A percentile compares a stretch with the other conserved stretches of the same genome.
Evolutionary conservation across 1,284 basidiomycete species (phyloP).

Genomic region (Chiua sp.): DNA sequence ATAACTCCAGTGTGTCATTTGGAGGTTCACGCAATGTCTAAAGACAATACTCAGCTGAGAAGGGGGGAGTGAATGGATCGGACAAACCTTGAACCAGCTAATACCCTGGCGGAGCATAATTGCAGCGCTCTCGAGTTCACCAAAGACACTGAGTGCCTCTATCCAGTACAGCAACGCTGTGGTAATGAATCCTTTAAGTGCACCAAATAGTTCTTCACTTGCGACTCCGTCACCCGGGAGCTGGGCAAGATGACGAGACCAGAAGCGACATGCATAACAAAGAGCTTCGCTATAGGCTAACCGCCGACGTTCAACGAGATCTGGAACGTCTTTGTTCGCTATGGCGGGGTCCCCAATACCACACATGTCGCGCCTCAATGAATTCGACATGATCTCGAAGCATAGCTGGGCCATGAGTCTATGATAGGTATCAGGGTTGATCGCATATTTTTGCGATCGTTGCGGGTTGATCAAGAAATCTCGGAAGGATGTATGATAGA

Average conservation of each 20-base stretch:
- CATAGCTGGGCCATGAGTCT: slow-evolving; percentile 24
- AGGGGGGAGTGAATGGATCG: not conserved
- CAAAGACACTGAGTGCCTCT: slow-evolving; percentile 27
- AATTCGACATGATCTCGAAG: slow-evolving; percentile 21
- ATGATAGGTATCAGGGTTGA: slow-evolving; percentile 24
- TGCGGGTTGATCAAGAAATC: slow-evolving; percentile 23
- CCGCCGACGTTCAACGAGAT: slow-evolving; percentile 22
- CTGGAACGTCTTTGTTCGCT: slow-evolving; percentile 24
- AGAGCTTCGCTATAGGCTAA: slow-evolving; percentile 21
- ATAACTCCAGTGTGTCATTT: slow-evolving; percentile 6
- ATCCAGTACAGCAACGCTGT: slow-evolving; percentile 27
- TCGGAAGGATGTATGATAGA: slow-evolving; percentile 30
- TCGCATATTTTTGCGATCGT: slow-evolving; percentile 18
- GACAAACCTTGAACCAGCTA: slow-evolving; percentile 27
- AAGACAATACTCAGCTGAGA: not conserved
- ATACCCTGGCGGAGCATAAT: slow-evolving; percentile 24
- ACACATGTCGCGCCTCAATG: slow-evolving; percentile 31
- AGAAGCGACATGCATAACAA: slow-evolving; percentile 29
- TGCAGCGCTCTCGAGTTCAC: slow-evolving; percentile 22
- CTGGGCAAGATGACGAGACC: slow-evolving; percentile 26
- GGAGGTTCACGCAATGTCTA: slow-evolving; percentile 15
- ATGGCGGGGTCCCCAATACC: slow-evolving; percentile 23
- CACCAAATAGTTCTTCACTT: slow-evolving; percentile 9
- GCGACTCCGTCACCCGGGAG: slow-evolving; percentile 12
- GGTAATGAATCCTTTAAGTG: slow-evolving; percentile 16